Conservation (phyloP, 495 filamentous ascomycete species). For the Neurospora africana region DNA sequence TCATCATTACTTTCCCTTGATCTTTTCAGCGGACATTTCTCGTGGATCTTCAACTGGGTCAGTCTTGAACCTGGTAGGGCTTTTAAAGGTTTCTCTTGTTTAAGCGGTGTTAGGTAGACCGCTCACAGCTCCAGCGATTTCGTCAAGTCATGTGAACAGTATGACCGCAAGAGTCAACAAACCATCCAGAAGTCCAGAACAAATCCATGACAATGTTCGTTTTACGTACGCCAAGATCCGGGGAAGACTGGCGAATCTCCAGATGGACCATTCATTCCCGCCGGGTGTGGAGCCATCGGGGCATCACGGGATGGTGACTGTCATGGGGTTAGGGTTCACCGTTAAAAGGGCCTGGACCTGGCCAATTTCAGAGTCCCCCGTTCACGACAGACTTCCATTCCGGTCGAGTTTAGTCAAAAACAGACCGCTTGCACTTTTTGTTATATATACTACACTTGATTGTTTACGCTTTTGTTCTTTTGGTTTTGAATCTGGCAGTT, state of each 20-base stretch:
- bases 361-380: not conserved
- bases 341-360: not conserved
- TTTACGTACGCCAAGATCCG: not conserved
- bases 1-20: not conserved
- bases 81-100: not conserved
- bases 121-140: not conserved
- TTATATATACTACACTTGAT: not conserved
- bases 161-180: not conserved
- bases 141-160: not conserved
- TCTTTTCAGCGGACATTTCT: not conserved
- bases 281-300: not conserved
- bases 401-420: not conserved
- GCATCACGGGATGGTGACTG: not conserved
- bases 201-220: not conserved
- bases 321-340: not conserved
- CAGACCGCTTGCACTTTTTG: not conserved
- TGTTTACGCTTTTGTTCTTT: not conserved
- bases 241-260: not conserved
- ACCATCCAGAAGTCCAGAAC: not conserved
- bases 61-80: not conserved
- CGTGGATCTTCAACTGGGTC: not conserved
- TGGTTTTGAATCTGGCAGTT: not conserved
- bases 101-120: not conserved
- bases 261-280: not conserved
- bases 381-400: not conserved